Conservation (phyloP, 2,329 filamentous ascomycete species). For the Penicillium brevicompactum region DNA sequence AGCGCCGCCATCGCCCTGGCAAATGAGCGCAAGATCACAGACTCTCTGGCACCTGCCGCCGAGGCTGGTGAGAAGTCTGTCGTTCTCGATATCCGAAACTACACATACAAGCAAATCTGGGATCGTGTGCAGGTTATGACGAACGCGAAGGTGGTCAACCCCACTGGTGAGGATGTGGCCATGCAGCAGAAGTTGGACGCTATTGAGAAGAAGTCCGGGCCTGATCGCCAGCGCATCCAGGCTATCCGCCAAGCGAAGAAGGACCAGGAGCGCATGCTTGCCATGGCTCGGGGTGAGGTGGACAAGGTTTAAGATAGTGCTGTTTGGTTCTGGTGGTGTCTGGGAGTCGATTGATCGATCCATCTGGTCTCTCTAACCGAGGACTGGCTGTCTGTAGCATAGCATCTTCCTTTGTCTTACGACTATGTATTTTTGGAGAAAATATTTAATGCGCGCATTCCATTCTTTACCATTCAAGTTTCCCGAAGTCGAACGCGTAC, state of each 20-base stretch:
- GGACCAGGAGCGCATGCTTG: slow-evolving; percentile 49
- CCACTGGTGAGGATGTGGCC: slow-evolving; percentile 37
- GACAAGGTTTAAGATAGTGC: slow-evolving; percentile 37
- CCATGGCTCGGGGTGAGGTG: slow-evolving; percentile 47
- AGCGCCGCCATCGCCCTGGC: slow-evolving; percentile 29
- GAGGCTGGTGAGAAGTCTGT: slow-evolving; percentile 34
- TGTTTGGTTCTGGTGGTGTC: slow-evolving; percentile 9
- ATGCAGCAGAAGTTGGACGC: slow-evolving; percentile 39
- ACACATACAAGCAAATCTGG: slow-evolving; percentile 47
- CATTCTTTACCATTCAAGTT: not conserved
- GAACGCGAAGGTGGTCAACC: slow-evolving; percentile 39
- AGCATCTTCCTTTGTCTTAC: slow-evolving; percentile 23
- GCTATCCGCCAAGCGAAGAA: slow-evolving; percentile 46
- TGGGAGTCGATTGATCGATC: slow-evolving; percentile 10
- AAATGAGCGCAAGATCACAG: slow-evolving; percentile 25
- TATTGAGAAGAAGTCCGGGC: slow-evolving; percentile 38
- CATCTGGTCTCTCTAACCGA: slow-evolving; percentile 11
- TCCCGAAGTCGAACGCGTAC: too few relatives aligned
- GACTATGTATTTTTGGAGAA: slow-evolving; percentile 27
- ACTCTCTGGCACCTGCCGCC: slow-evolving; percentile 38
- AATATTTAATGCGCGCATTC: slow-evolving; percentile 12
- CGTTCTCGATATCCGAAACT: slow-evolving; percentile 42
- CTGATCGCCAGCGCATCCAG: slow-evolving; percentile 42
- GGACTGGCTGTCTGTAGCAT: slow-evolving; percentile 26
- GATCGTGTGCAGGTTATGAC: slow-evolving; percentile 44